phyloP scores from a whole-genome alignment of 169 alveolate species.

The Plasmodium ovale region DNA sequence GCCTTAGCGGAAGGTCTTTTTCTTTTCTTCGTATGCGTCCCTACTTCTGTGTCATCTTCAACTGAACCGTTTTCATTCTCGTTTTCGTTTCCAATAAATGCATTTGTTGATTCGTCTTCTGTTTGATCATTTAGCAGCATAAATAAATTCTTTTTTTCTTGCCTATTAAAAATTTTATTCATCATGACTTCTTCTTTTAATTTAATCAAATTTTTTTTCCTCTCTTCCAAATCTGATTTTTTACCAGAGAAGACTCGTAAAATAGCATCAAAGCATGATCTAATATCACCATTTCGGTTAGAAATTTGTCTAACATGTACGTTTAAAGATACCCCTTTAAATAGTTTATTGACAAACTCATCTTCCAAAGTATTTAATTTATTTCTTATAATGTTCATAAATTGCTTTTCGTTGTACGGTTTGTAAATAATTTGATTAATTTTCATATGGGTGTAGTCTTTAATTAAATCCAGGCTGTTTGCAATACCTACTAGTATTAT shows the following conservation, averaged over 20 bases:
- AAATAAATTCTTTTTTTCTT: slow-evolving; percentile 45
- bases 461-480: slow-evolving; percentile 59
- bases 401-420: slow-evolving; percentile 68
- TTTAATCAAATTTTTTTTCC: slow-evolving; percentile 55
- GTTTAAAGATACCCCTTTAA: slow-evolving; percentile 68
- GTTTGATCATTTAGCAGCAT: slow-evolving; percentile 28
- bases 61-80: not conserved
- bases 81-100: not conserved
- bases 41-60: not conserved
- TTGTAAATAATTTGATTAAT: slow-evolving; percentile 68
- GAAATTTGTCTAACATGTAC: slow-evolving; percentile 74
- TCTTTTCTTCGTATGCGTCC: not conserved
- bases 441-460: slow-evolving; percentile 64
- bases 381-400: slow-evolving; percentile 45
- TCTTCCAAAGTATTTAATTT: slow-evolving; percentile 52
- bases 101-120: slow-evolving; percentile 1
- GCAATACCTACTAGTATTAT: slow-evolving; percentile 68
- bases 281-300: slow-evolving; percentile 60
- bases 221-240: slow-evolving; percentile 54
- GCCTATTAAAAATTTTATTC: slow-evolving; percentile 65
- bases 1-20: not conserved
- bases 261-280: slow-evolving; percentile 72
- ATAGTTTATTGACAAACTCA: slow-evolving; percentile 45
- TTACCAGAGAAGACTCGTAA: slow-evolving; percentile 57
- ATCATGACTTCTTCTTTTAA: slow-evolving; percentile 66